These are phyloP conservation scores for Boletus huronensis DNA, from an alignment of 768 basidiomycete genomes.

Conservation along the genomic window DNA sequence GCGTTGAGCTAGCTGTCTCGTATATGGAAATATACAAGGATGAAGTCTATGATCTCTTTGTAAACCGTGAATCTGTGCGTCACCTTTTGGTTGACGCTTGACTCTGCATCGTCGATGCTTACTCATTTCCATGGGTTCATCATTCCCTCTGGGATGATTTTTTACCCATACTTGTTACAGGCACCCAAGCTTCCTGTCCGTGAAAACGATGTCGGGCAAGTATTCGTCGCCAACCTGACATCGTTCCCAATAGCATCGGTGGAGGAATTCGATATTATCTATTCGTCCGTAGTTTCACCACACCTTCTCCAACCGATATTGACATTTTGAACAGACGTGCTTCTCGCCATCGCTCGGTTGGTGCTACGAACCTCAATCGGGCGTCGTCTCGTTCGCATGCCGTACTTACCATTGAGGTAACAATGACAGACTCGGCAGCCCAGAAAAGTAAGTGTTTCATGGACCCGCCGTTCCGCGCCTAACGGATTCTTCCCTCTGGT, in stretches of 20 bases:
- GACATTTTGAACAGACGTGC: constrained; percentile 48
- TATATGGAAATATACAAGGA: constrained; percentile 94
- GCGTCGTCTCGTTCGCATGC: constrained; percentile 89
- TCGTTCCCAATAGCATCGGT: constrained; percentile 36
- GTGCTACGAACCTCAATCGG: constrained; percentile 81
- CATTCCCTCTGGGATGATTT: background rate
- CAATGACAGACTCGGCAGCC: constrained; percentile 48
- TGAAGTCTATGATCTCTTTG: constrained; percentile 84
- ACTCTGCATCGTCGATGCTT: background rate
- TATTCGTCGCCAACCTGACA: constrained; percentile 52
- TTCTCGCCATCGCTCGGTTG: constrained; percentile 75
- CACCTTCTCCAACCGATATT: background rate
- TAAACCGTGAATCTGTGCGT: constrained; percentile 63
- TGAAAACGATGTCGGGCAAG: constrained; percentile 49
- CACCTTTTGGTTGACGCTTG: background rate
- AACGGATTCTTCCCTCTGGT: background rate
- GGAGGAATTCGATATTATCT: constrained; percentile 48
- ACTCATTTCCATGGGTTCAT: background rate
- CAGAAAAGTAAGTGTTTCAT: constrained; percentile 47
- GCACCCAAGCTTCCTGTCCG: constrained; percentile 53
- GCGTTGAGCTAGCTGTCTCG: constrained; percentile 53
- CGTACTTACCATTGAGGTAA: constrained; percentile 71
- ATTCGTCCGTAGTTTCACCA: constrained; percentile 37
- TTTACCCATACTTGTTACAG: constrained; percentile 26
- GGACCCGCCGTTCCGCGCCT: background rate